Evolutionary conservation across 2,329 filamentous ascomycete genomes (phyloP), one percentile per base, ranked within the genome.

Genomic region (Penicillium sp.): DNA sequence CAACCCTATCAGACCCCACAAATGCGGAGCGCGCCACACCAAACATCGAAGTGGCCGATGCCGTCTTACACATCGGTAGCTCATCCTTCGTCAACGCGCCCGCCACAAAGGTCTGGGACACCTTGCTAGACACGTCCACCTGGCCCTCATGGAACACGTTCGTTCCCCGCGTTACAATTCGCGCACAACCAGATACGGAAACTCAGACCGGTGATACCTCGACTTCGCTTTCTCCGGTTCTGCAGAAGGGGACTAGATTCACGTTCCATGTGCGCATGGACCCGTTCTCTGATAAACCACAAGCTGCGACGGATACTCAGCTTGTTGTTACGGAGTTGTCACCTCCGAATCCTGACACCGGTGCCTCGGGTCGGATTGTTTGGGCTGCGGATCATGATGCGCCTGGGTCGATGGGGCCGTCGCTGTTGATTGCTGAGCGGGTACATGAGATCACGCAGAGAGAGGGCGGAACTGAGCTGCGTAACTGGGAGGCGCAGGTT

Each of bases 61-160:
- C 62, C 28, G 42, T 49, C 30, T 47, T 61, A 28, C 51, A 59
- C 43, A 41, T 61, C 40, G 51, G 59, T 37, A 60, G 59, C 51
- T 57, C 62, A 35, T 60, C 51, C 30, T 45, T 51, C 20, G 69
- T 72, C 52, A 48, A 56, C 29, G 69, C 68, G 1, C 60, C 67
- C 6, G 57, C 67, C 2, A 45, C 60, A 14, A 50, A 59, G n/a
- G 65, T 72, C 42, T 71, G 69, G 60, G 55, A 65, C 15, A 59
- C 61, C 6, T 52, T 73, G 3, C 59, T 66, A 32, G 60, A 72
- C 50, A 67, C 67, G 17, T 64, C 67, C 14, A 67, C 63, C 34
- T 73, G 66, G 64, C 59, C 62, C 14, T 49, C 62, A 31, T 74
- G 71, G 71, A 73, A 72, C 46, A 57, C 57, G 5, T 73, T 72